These are phyloP conservation scores for Coelastrella sp. DNA, from an alignment of 139 green algal species.

Conservation along the genomic window DNA sequence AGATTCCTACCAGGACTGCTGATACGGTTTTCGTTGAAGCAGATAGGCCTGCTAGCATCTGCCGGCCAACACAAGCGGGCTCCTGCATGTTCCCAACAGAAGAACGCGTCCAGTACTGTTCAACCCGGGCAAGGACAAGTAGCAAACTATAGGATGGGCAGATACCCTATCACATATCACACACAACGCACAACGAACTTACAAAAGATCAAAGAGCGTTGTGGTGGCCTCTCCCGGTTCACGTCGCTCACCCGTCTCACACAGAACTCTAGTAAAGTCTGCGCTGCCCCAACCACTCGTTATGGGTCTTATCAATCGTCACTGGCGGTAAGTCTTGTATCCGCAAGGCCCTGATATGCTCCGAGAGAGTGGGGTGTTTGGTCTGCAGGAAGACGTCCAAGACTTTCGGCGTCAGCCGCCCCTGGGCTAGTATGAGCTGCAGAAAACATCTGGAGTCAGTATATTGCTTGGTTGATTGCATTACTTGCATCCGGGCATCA, in stretches of 20 bases:
- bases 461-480: neutral
- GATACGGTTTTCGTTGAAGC: neutral
- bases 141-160: too few species aligned
- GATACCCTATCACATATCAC: too few species aligned
- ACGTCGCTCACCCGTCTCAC: neutral
- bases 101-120: too few species aligned
- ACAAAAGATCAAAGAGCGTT: too few species aligned
- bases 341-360: constrained; percentile 14
- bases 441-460: neutral
- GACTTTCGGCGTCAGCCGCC: constrained; percentile 34
- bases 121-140: too few species aligned
- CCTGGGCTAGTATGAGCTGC: constrained; percentile 1
- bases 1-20: constrained; percentile 39
- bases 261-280: neutral
- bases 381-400: constrained; percentile 12
- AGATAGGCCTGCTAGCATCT: neutral
- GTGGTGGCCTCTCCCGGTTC: too few species aligned
- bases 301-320: constrained; percentile 1
- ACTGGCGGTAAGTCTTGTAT: constrained; percentile 30
- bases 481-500: neutral
- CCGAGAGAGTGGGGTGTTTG: neutral
- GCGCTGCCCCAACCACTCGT: constrained; percentile 27
- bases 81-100: neutral
- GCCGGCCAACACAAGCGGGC: neutral
- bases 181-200: too few species aligned